Evolutionary conservation across 1,284 basidiomycete genomes (phyloP), one percentile per base, ranked within the genome.

Genomic region (Tremellales sp.): DNA sequence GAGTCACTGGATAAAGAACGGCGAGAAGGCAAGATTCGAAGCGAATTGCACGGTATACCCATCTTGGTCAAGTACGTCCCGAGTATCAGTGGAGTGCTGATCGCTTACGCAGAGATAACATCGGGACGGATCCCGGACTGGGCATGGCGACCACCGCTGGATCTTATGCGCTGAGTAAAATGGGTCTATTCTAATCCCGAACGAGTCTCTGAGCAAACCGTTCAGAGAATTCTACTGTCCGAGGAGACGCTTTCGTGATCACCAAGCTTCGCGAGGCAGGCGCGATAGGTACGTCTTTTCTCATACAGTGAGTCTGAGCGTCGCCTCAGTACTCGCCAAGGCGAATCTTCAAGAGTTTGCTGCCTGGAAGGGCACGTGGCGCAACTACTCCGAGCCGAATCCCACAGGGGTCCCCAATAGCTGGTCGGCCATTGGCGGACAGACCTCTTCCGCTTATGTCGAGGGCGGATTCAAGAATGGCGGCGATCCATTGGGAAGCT

Each of bases 291-390:
- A 43, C 43, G 51, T 39, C 19, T 28, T 21, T n/a, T 36, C 6
- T 25, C 12, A 8, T 24, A 39, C 9, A 21, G 8, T 26, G 21
- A 31, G 21, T 36, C 42, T 21, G 55, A 55, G 39, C 62, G n/a
- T n/a, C n/a, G 62, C 21, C 56, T 58, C 10, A 58, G 48, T 62
- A 5, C 52, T 66, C 33, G 65, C 61, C 45, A 67, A 66, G 51
- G 57, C 67, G 35, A 61, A 63, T 16, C 42, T 70, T 29, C 40
- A 24, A 28, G 63, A 65, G 42, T 45, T 59, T 12, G 48, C 58
- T 9, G 51, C 48, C n/a, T 62, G 40, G 31, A 59, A 62, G 40
- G 51, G 38, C 16, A 36, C 31, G 12, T 19, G 24, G 35, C 25
- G 14, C 14, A 24, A 34, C 16, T 39, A 25, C 37, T 39, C 14